phyloP scores from a whole-genome alignment of 2,329 filamentous ascomycete genomes.

The Aspergillus novofumigatus region DNA sequence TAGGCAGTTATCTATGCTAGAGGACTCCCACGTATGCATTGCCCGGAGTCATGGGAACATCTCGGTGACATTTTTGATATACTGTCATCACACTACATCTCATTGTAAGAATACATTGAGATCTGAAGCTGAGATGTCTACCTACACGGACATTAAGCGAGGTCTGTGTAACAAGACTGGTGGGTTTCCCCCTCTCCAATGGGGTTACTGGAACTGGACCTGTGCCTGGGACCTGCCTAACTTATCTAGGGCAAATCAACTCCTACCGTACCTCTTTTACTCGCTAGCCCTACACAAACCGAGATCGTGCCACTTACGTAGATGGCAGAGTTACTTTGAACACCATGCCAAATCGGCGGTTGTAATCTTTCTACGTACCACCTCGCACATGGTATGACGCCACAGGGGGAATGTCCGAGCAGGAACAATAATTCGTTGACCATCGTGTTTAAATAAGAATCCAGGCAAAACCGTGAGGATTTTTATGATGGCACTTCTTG shows the following conservation, averaged over 20 bases:
- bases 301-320: neutral
- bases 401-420: neutral
- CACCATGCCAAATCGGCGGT: neutral
- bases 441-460: neutral
- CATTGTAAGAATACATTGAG: neutral
- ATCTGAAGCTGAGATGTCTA: neutral
- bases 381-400: neutral
- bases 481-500: conserved; percentile 6
- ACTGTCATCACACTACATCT: no score
- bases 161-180: neutral
- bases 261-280: no score
- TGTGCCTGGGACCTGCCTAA: neutral
- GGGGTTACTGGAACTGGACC: neutral
- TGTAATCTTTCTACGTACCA: neutral
- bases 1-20: neutral
- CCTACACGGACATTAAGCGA: neutral
- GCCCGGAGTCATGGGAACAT: neutral
- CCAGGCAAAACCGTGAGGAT: neutral
- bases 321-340: neutral
- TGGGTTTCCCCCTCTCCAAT: neutral
- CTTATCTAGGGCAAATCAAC: neutral
- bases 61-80: neutral
- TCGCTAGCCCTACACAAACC: neutral
- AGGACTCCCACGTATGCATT: neutral
- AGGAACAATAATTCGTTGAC: neutral